Evolutionary conservation across 805 yeast species (phyloP).

Genomic region (Ogataea neopini): DNA sequence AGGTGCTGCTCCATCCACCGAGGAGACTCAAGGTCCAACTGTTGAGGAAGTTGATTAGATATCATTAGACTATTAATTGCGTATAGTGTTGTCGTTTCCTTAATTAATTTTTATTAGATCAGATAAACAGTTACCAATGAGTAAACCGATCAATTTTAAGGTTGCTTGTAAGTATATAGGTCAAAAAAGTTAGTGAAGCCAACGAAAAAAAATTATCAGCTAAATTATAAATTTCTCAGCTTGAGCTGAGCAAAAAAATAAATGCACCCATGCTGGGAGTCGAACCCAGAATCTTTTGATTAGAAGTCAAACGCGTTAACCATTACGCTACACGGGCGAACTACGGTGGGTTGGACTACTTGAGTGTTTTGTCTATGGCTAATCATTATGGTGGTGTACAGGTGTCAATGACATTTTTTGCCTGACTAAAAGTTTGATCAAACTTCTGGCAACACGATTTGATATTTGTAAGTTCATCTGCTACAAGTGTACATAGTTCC

Average conservation of each 20-base stretch:
- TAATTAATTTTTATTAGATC: slow-evolving; percentile 5
- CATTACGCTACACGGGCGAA: slow-evolving; percentile 45
- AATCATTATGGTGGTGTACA: too few relatives aligned
- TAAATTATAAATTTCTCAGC: too few relatives aligned
- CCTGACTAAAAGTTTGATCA: neutral
- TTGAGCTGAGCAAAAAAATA: too few relatives aligned
- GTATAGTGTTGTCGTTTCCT: slow-evolving; percentile 4
- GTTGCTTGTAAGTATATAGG: too few relatives aligned
- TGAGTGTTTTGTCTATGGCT: too few relatives aligned
- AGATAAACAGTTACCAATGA: neutral
- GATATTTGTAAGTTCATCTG: neutral
- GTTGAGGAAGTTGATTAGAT: slow-evolving; percentile 78
- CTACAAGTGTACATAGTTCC: neutral
- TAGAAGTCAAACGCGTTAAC: slow-evolving; percentile 69
- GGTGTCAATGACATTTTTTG: neutral
- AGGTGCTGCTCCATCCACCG: slow-evolving; percentile 37
- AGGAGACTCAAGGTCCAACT: slow-evolving; percentile 58
- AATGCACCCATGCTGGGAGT: slow-evolving; percentile 46
- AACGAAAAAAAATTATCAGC: slow-evolving; percentile 1
- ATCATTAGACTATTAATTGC: slow-evolving; percentile 4
- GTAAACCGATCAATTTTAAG: neutral
- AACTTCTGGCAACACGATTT: neutral
- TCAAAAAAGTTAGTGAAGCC: too few relatives aligned
- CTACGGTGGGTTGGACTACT: too few relatives aligned
- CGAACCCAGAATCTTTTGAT: slow-evolving; percentile 68